These are phyloP conservation scores for Solanum chacoense DNA, from an alignment of 305 asterid species.

Conservation along the genomic window DNA sequence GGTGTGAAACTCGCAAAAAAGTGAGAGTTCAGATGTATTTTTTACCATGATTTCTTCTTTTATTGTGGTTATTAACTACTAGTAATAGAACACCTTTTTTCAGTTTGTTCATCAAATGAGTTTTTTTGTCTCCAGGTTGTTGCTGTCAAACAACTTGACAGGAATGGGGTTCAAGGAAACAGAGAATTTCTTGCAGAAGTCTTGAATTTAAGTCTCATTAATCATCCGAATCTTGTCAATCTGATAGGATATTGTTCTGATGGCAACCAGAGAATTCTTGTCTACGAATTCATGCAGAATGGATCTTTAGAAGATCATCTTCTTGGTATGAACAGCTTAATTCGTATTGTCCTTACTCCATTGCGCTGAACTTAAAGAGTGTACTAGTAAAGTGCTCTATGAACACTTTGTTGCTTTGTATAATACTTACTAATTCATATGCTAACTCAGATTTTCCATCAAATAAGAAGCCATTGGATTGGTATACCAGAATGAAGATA, in stretches of 20 bases:
- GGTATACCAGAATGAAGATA: slow-evolving; percentile 73
- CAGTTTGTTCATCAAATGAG: not conserved
- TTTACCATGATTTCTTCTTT: not conserved
- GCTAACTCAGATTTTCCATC: slow-evolving; percentile 34
- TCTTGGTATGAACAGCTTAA: slow-evolving; percentile 32
- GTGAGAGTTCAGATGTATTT: not conserved
- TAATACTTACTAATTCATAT: not conserved
- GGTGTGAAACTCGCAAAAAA: not conserved
- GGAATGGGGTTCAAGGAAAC: slow-evolving; percentile 70
- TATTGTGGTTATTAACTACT: not conserved
- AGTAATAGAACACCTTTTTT: not conserved
- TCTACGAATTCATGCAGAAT: slow-evolving; percentile 54
- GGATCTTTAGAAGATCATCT: slow-evolving; percentile 81
- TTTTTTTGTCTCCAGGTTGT: slow-evolving; percentile 35
- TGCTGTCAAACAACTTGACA: slow-evolving; percentile 88
- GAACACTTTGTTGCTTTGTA: not conserved
- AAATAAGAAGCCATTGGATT: slow-evolving; percentile 43
- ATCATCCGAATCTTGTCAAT: slow-evolving; percentile 67
- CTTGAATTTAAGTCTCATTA: slow-evolving; percentile 53
- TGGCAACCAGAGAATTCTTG: slow-evolving; percentile 85
- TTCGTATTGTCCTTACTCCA: not conserved
- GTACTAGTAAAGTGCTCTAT: not conserved
- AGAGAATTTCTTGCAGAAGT: slow-evolving; percentile 83
- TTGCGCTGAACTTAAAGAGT: not conserved
- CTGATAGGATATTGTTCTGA: slow-evolving; percentile 87